Conservation (phyloP, 345 rosid species). For the Raphanus raphanistrum region DNA sequence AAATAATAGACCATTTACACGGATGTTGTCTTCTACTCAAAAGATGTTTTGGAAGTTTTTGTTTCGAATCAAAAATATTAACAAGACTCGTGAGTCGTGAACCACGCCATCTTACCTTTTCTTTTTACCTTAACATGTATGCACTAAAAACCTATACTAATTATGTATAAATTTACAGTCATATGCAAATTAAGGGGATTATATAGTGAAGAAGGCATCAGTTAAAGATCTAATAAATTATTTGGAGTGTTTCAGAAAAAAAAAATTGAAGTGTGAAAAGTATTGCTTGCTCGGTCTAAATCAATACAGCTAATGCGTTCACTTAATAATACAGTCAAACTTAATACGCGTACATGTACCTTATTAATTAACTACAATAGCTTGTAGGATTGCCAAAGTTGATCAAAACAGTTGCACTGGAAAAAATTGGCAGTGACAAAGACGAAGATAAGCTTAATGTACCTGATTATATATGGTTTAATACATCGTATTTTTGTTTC, state of each 20-base stretch:
- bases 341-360: conserved; percentile 13
- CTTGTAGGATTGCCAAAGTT: conserved; percentile 26
- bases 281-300: conserved; percentile 14
- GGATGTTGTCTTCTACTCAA: conserved; percentile 23
- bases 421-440: background rate
- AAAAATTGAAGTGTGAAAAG: conserved; percentile 9
- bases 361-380: background rate
- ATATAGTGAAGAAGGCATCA: background rate
- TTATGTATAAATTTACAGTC: background rate
- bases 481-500: background rate
- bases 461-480: background rate
- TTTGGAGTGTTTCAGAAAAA: no score
- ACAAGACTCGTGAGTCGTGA: conserved; percentile 15
- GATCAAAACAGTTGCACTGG: conserved; percentile 9
- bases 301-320: conserved; percentile 27
- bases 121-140: background rate
- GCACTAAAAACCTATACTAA: background rate
- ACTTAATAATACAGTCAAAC: conserved; percentile 7
- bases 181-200: background rate
- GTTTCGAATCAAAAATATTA: background rate
- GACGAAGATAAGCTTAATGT: background rate
- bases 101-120: background rate
- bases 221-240: background rate
- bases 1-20: conserved; percentile 7
- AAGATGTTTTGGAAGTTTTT: conserved; percentile 7